Evolutionary conservation across 106 monocot species (phyloP).

Genomic region (Chionographis japonica): DNA sequence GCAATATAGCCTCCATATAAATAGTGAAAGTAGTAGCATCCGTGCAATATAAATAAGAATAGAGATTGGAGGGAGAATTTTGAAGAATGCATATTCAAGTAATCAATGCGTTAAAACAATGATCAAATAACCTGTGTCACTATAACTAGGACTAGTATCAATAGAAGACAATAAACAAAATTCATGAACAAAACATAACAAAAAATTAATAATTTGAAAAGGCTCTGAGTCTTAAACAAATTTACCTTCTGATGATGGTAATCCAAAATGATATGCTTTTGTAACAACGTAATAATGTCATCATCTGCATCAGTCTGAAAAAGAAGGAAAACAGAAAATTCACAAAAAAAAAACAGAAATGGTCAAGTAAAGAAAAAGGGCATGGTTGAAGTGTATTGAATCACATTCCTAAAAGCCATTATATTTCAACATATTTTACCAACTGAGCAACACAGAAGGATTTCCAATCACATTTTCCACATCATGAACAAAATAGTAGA

Average conservation of each 20-base stretch:
- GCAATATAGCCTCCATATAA: too few relatives aligned
- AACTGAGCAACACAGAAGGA: too few relatives aligned
- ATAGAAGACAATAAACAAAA: constrained; percentile 5
- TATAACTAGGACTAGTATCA: too few relatives aligned
- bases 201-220: too few relatives aligned
- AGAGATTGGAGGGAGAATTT: background rate
- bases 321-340: background rate
- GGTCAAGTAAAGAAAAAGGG: background rate
- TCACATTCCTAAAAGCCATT: too few relatives aligned
- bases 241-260: constrained; percentile 72
- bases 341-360: background rate
- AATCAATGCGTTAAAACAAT: too few relatives aligned
- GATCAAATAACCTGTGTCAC: too few relatives aligned
- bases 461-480: too few relatives aligned
- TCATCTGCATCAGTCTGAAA: constrained; percentile 49
- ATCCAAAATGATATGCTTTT: constrained; percentile 60
- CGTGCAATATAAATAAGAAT: too few relatives aligned
- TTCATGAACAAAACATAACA: background rate
- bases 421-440: too few relatives aligned
- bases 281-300: constrained; percentile 53
- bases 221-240: background rate
- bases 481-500: too few relatives aligned
- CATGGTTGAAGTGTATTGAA: background rate
- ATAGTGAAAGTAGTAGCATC: too few relatives aligned
- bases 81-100: background rate